phyloP scores from a whole-genome alignment of 768 basidiomycete genomes.

The Tremella mesenterica region DNA sequence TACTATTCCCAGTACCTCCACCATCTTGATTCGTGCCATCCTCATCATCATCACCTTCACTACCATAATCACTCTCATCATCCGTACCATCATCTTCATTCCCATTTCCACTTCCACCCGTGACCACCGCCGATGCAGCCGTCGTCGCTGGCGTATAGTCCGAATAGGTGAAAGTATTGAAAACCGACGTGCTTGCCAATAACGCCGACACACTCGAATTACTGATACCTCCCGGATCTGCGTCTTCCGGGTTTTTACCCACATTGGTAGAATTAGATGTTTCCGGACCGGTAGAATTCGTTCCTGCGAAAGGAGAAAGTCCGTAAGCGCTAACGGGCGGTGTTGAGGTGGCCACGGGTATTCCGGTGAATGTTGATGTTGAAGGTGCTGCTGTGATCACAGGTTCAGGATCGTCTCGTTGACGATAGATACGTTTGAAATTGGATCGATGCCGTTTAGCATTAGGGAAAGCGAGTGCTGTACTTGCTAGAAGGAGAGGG shows the following conservation, averaged over 20 bases:
- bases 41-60: conserved; percentile 3
- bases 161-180: conserved; percentile 31
- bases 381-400: conserved; percentile 1
- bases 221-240: conserved; percentile 2
- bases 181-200: conserved; percentile 23
- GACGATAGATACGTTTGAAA: conserved; percentile 17
- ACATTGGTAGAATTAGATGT: background rate
- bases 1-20: too few species aligned
- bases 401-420: conserved; percentile 8
- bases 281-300: background rate
- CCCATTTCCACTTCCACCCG: conserved; percentile 8
- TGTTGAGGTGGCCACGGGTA: conserved; percentile 19
- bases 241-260: background rate
- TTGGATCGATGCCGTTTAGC: conserved; percentile 1
- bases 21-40: background rate
- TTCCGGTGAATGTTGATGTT: conserved; percentile 11
- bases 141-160: conserved; percentile 14
- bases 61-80: conserved; percentile 4
- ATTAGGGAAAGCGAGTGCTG: conserved; percentile 19
- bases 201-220: conserved; percentile 23
- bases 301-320: background rate
- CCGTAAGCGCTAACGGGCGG: background rate
- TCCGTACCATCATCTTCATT: conserved; percentile 9
- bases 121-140: background rate
- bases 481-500: conserved; percentile 23